A percentile compares a stretch with the other conserved stretches of the same genome.
Evolutionary conservation across 164 flowering plant genomes (phyloP).

Genomic region (Cinnamomum chago): DNA sequence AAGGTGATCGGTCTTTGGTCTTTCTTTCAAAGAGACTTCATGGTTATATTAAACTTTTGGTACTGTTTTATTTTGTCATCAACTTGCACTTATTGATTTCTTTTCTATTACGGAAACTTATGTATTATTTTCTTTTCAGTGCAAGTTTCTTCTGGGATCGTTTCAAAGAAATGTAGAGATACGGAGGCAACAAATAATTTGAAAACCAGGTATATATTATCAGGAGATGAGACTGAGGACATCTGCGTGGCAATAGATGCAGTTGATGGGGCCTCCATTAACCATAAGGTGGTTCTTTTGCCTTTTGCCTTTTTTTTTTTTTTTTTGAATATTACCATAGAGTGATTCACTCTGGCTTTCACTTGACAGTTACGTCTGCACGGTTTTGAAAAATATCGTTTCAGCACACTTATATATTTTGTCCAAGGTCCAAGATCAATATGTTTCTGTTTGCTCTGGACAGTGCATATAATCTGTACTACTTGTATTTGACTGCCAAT

Average conservation of each 20-base stretch:
- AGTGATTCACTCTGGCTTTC: constrained; percentile 32
- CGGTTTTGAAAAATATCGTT: not conserved
- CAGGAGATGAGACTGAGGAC: constrained; percentile 30
- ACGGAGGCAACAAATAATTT: constrained; percentile 26
- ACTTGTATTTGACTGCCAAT: too few relatives aligned
- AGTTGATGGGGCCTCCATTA: constrained; percentile 20
- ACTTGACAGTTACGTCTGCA: not conserved
- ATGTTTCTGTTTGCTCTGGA: not conserved
- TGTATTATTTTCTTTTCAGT: constrained; percentile 1
- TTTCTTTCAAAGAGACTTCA: not conserved
- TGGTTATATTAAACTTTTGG: not conserved
- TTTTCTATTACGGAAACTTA: not conserved
- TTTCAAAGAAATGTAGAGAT: constrained; percentile 35
- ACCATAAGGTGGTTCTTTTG: constrained; percentile 41
- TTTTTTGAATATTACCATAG: constrained; percentile 15
- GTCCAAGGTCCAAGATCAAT: not conserved
- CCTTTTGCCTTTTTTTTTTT: not conserved
- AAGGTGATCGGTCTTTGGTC: not conserved
- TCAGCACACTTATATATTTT: too few relatives aligned
- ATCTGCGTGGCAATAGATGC: constrained; percentile 27
- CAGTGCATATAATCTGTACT: too few relatives aligned
- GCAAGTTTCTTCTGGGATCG: constrained; percentile 33
- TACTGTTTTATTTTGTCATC: not conserved
- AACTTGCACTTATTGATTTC: not conserved
- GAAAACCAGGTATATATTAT: constrained; percentile 26